Evolutionary conservation across 2,329 filamentous ascomycete genomes (phyloP).

Genomic region (Capronia coronata): DNA sequence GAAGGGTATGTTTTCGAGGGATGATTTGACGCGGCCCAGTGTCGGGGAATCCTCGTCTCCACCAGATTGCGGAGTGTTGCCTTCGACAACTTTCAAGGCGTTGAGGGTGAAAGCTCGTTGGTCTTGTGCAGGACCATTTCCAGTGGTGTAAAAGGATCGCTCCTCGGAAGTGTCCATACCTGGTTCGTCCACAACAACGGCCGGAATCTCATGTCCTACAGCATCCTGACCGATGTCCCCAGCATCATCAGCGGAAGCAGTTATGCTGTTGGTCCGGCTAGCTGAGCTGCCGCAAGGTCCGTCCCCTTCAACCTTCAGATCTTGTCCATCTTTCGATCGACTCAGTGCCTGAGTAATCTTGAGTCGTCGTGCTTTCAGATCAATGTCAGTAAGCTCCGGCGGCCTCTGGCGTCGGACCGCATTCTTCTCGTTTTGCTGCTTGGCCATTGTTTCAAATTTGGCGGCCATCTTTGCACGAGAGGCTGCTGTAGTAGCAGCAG

Average conservation of each 20-base stretch:
- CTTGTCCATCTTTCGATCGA: slow-evolving; percentile 39
- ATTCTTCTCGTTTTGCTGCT: slow-evolving; percentile 33
- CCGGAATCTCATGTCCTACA: slow-evolving; percentile 16
- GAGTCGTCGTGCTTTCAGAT: slow-evolving; percentile 75
- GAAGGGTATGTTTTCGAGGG: slow-evolving; percentile 15
- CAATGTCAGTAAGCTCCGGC: slow-evolving; percentile 65
- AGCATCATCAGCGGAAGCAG: slow-evolving; percentile 16
- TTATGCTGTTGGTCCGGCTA: slow-evolving; percentile 14
- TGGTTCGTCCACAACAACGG: slow-evolving; percentile 20
- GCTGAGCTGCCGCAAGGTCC: slow-evolving; percentile 6
- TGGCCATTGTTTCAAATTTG: slow-evolving; percentile 43
- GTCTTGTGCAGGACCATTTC: slow-evolving; percentile 13
- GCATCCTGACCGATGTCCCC: slow-evolving; percentile 3
- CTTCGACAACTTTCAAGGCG: slow-evolving; percentile 23
- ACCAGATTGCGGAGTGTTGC: not conserved
- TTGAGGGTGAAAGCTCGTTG: slow-evolving; percentile 29
- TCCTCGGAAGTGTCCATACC: slow-evolving; percentile 14
- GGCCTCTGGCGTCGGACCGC: slow-evolving; percentile 40
- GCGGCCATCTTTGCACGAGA: slow-evolving; percentile 62
- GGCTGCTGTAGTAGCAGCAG: slow-evolving; percentile 63
- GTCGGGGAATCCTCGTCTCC: slow-evolving; percentile 41
- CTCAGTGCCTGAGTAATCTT: slow-evolving; percentile 80
- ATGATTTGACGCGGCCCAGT: slow-evolving; percentile 37
- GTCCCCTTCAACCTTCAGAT: slow-evolving; percentile 10
- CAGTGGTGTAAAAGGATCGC: slow-evolving; percentile 14